Conservation (phyloP, 73 alveolate genomes). For the Blepharisma japonicum region DNA sequence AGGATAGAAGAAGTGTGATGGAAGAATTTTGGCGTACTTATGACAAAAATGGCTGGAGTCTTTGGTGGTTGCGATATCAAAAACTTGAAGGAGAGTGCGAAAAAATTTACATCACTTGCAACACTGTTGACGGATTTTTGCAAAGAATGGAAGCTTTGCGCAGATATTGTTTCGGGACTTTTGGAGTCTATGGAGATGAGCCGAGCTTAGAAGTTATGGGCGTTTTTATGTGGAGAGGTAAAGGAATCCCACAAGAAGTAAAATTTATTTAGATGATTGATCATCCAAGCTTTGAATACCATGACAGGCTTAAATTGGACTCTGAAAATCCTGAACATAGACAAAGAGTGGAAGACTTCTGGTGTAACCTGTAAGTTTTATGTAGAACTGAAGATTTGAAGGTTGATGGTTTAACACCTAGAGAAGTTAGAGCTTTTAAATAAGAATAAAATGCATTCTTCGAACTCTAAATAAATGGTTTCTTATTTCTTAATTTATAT, state of each 20-base stretch:
- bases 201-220: constrained; percentile 88
- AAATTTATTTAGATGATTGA: constrained; percentile 34
- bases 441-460: neutral
- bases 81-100: constrained; percentile 88
- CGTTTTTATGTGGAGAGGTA: constrained; percentile 93
- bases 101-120: constrained; percentile 57
- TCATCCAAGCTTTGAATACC: constrained; percentile 76
- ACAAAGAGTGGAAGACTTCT: constrained; percentile 58
- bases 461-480: no score
- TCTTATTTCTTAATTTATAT: no score
- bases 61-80: constrained; percentile 81
- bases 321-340: constrained; percentile 50
- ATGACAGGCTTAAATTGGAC: constrained; percentile 50
- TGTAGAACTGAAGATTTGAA: constrained; percentile 4
- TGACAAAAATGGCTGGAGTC: constrained; percentile 72
- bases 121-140: constrained; percentile 82
- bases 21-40: constrained; percentile 58
- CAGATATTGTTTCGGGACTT: constrained; percentile 72
- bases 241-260: constrained; percentile 67
- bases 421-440: neutral
- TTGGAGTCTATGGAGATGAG: constrained; percentile 89
- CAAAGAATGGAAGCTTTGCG: constrained; percentile 79
- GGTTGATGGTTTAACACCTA: neutral
- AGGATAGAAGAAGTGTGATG: constrained; percentile 72
- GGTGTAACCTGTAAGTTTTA: constrained; percentile 45